Base-by-base conservation (phyloP, 768 basidiomycete genomes). In the Pleurotus citrinopileatus region DNA sequence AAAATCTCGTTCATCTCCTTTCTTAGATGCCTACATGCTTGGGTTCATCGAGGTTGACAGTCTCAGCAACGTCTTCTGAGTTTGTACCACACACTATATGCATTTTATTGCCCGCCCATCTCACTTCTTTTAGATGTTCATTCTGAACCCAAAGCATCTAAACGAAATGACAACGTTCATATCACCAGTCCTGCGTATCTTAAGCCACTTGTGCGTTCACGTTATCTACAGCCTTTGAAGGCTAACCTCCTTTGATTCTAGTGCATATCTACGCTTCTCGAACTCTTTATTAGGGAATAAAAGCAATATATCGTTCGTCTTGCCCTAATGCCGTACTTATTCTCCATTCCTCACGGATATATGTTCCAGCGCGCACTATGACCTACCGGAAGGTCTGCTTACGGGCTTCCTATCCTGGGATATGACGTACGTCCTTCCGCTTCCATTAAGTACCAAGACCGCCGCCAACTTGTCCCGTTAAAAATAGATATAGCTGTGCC, bases 371-470 rank as follows among this genome's bases (percentile, higher is more conserved):
- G 80, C 83, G 0, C 83, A 83, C 62, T 87, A 87, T 56, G 86
- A 87, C 63, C 78, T 84, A 54, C 83, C 83, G 2, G 86, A 87
- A 59, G 78, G 79, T 40, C 74, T 86, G 59, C 86, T 86, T 64
- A 73, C 80, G 63, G 76, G 40, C 55, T 60, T 60, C 47, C 48
- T 60, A 12, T 62, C 60, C 2, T 52, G 55, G 60, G 61, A 62
- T 42, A 54, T 62, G 47, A 62, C 54, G 46, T 57, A 34, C 28
- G 27, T 54, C 42, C 12, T 25, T 32, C 13, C 32, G 20, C 17
- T 42, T 52, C 42, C 27, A 47, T 64, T 27, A 53, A 25, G 19
- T 76, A n/a, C n/a, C n/a, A n/a, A n/a, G n/a, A n/a, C n/a, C 8
- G 13, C 38, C 22, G 17, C 32, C 8, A 70, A 75, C 26, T 75